These are phyloP conservation scores for Malbranchea cinnamomea DNA, from an alignment of 2,329 filamentous ascomycete species.

Conservation along the genomic window DNA sequence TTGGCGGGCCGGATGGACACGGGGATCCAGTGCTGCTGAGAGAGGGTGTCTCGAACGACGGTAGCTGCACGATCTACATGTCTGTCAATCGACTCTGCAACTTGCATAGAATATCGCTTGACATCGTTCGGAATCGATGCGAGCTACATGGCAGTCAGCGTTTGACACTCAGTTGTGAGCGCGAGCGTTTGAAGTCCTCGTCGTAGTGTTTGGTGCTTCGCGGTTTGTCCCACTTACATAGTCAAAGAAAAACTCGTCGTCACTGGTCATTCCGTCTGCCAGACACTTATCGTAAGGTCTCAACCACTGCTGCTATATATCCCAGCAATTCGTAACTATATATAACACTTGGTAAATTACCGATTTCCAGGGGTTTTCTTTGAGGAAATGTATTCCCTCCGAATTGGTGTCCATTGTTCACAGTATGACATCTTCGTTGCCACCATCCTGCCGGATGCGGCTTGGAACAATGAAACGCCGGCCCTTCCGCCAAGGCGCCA, in stretches of 20 bases:
- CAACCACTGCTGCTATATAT: no score
- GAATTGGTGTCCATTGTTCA: no score
- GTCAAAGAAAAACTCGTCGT: slow-evolving; percentile 66
- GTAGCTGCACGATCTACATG: slow-evolving; percentile 64
- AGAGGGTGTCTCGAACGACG: slow-evolving; percentile 53
- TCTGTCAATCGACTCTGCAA: slow-evolving; percentile 67
- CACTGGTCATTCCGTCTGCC: slow-evolving; percentile 50
- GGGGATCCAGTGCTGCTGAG: slow-evolving; percentile 58
- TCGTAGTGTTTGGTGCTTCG: no score
- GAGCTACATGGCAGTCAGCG: slow-evolving; percentile 27
- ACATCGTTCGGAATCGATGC: slow-evolving; percentile 49
- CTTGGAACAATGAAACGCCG: no score
- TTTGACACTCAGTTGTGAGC: slow-evolving; percentile 1
- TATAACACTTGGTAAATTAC: no score
- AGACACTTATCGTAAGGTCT: slow-evolving; percentile 4
- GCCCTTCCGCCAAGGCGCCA: no score
- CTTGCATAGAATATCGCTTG: slow-evolving; percentile 52
- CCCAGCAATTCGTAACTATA: no score
- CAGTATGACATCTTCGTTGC: no score
- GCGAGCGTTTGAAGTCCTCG: no score
- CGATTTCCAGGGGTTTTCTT: no score
- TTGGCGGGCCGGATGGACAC: slow-evolving; percentile 48
- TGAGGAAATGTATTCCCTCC: no score
- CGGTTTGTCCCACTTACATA: slow-evolving; percentile 41
- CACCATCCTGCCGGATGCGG: no score